Evolutionary conservation across 176 grass and related monocot genomes (phyloP).

Genomic region (Carex parvula): DNA sequence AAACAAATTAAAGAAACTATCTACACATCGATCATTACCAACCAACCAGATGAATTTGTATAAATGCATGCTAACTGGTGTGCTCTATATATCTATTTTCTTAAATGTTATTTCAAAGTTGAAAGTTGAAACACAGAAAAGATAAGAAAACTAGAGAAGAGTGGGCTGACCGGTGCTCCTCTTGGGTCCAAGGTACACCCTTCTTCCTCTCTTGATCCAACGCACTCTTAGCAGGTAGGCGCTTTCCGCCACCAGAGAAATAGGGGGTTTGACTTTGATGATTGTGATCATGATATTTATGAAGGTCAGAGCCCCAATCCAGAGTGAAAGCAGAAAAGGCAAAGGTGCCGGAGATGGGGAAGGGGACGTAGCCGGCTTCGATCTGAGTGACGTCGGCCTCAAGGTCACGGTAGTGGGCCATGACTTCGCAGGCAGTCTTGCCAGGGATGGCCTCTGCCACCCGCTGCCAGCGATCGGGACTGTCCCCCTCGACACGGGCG

Average conservation of each 20-base stretch:
- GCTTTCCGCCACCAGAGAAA: slow-evolving; percentile 38
- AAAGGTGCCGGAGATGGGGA: no score
- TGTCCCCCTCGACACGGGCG: slow-evolving; percentile 42
- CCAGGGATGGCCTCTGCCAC: slow-evolving; percentile 68
- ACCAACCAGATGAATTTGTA: not conserved
- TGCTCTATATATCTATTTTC: slow-evolving; percentile 15
- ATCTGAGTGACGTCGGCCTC: slow-evolving; percentile 69
- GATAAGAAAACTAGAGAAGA: slow-evolving; percentile 24
- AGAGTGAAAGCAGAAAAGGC: slow-evolving; percentile 46
- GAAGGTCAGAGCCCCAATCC: slow-evolving; percentile 52
- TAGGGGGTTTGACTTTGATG: not conserved
- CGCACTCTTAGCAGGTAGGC: slow-evolving; percentile 30
- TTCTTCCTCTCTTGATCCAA: slow-evolving; percentile 94
- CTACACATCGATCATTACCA: no score
- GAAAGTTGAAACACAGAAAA: slow-evolving; percentile 7
- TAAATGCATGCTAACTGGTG: slow-evolving; percentile 27
- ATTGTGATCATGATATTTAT: no score
- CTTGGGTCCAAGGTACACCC: slow-evolving; percentile 93
- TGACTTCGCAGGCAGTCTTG: slow-evolving; percentile 53
- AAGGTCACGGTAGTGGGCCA: slow-evolving; percentile 58
- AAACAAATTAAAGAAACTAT: no score
- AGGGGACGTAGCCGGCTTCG: slow-evolving; percentile 52
- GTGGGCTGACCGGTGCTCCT: slow-evolving; percentile 73
- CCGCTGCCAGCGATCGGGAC: slow-evolving; percentile 52
- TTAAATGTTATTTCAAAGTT: not conserved